Conservation (phyloP, 768 basidiomycete genomes). For the Hortiboletus campestris region DNA sequence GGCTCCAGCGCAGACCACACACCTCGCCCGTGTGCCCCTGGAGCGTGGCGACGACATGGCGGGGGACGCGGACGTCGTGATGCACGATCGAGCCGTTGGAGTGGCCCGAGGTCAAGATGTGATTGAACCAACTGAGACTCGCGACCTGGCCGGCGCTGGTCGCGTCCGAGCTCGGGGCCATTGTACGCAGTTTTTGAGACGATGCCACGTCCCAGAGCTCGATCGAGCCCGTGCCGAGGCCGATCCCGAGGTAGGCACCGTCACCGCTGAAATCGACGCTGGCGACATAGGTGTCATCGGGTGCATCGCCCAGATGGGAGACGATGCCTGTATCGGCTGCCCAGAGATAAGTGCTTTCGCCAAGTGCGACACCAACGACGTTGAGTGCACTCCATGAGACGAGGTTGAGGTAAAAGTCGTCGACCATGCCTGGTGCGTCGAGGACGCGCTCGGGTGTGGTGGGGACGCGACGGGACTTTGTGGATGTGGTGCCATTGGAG, state of each 20-base stretch:
- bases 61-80: conserved; percentile 86
- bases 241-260: conserved; percentile 79
- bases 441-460: conserved; percentile 90
- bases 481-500: conserved; percentile 60
- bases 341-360: conserved; percentile 89
- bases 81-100: conserved; percentile 95
- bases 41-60: conserved; percentile 89
- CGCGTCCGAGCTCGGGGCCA: conserved; percentile 49
- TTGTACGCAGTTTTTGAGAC: conserved; percentile 80
- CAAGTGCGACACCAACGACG: conserved; percentile 86
- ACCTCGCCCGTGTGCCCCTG: conserved; percentile 91
- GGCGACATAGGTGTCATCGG: conserved; percentile 73
- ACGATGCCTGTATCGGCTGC: conserved; percentile 87
- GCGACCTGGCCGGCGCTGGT: conserved; percentile 63
- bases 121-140: conserved; percentile 82
- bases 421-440: conserved; percentile 89
- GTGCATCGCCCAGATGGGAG: conserved; percentile 70
- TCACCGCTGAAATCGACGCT: conserved; percentile 79
- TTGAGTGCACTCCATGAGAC: conserved; percentile 87
- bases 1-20: conserved; percentile 87
- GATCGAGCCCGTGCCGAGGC: conserved; percentile 77
- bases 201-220: conserved; percentile 94
- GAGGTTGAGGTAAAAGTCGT: conserved; percentile 97
- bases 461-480: conserved; percentile 79
- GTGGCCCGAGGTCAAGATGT: conserved; percentile 85